A percentile compares a stretch with the other conserved stretches of the same genome.
Conservation (phyloP, 202 grass and related monocot species). For the Setaria viridis region DNA sequence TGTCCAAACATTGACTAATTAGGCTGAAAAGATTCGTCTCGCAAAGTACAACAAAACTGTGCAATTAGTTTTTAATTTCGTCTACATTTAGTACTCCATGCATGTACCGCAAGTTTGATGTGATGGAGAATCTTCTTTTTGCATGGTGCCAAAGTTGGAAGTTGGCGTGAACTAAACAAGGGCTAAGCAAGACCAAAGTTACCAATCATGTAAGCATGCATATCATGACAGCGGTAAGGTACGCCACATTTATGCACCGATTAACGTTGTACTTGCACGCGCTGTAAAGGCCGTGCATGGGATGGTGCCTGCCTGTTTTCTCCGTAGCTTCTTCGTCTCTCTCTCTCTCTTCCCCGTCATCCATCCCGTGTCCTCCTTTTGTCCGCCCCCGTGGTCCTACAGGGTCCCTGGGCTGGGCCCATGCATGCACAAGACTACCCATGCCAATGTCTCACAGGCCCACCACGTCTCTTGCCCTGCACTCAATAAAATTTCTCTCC, state of each 20-base stretch:
- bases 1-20: too few relatives aligned
- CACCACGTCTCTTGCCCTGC: background rate
- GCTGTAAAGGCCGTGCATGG: background rate
- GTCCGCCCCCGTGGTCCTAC: background rate
- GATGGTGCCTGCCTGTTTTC: background rate
- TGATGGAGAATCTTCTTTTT: too few relatives aligned
- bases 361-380: background rate
- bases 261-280: slow-evolving; percentile 7
- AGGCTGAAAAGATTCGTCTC: too few relatives aligned
- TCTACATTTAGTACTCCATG: too few relatives aligned
- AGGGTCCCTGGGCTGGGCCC: background rate
- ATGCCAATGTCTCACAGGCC: background rate
- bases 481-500: background rate
- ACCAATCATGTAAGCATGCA: background rate
- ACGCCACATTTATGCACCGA: background rate
- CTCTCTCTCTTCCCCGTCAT: background rate
- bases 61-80: too few relatives aligned
- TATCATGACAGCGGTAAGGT: background rate
- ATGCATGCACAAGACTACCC: background rate
- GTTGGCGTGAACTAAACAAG: too few relatives aligned
- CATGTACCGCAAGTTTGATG: too few relatives aligned
- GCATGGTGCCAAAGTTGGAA: too few relatives aligned
- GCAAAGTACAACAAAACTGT: too few relatives aligned
- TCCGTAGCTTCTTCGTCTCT: background rate
- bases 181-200: background rate